Conservation (phyloP, 2,329 filamentous ascomycete species). For the Exophiala bonariae region DNA sequence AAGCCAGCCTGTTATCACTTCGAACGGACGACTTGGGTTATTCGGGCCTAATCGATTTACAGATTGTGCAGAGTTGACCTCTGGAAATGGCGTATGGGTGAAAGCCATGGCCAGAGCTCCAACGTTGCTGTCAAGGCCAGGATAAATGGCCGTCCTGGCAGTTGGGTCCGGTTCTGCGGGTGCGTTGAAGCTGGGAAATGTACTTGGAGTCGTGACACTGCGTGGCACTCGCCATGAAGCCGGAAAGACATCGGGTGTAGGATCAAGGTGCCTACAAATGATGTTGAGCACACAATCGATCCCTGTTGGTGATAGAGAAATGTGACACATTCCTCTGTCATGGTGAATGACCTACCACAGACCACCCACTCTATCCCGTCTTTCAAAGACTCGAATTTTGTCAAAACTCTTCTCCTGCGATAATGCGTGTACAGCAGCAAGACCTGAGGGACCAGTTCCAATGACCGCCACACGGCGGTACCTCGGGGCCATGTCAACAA, state of each 20-base stretch:
- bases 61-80: slow-evolving; percentile 28
- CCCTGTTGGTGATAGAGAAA: neutral
- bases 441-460: slow-evolving; percentile 34
- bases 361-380: slow-evolving; percentile 33
- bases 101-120: slow-evolving; percentile 31
- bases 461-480: slow-evolving; percentile 26
- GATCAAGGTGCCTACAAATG: slow-evolving; percentile 27
- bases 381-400: slow-evolving; percentile 35
- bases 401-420: slow-evolving; percentile 34
- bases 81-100: slow-evolving; percentile 30
- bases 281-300: neutral
- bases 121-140: slow-evolving; percentile 32
- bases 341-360: slow-evolving; percentile 27
- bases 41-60: slow-evolving; percentile 21
- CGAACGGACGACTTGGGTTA: slow-evolving; percentile 31
- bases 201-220: slow-evolving; percentile 16
- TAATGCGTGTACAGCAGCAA: slow-evolving; percentile 32
- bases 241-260: slow-evolving; percentile 30
- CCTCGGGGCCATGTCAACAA: neutral
- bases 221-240: slow-evolving; percentile 1
- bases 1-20: slow-evolving; percentile 27
- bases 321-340: neutral
- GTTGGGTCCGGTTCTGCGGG: slow-evolving; percentile 26
- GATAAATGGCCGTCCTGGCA: slow-evolving; percentile 27
- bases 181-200: slow-evolving; percentile 24